phyloP scores from a whole-genome alignment of 2,329 filamentous ascomycete genomes.

The Pestalotiopsis sp. region DNA sequence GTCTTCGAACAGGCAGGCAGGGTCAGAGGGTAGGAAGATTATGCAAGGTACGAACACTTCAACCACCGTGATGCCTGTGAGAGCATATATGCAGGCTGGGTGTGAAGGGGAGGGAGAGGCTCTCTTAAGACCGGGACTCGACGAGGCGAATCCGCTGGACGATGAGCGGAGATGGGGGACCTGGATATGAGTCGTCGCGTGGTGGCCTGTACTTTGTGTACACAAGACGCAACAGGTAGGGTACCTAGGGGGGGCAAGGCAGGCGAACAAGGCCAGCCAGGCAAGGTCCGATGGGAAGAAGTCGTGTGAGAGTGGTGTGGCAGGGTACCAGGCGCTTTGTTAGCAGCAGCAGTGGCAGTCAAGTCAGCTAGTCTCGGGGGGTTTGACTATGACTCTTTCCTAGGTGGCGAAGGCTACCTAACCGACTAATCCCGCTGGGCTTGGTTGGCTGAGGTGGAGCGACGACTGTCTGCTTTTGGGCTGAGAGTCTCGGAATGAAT shows the following conservation, averaged over 20 bases:
- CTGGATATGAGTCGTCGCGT: conserved; percentile 21
- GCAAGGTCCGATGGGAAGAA: conserved; percentile 12
- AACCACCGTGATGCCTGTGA: conserved; percentile 28
- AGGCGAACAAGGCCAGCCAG: conserved; percentile 2
- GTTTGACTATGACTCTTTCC: conserved; percentile 35
- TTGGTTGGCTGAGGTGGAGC: conserved; percentile 1
- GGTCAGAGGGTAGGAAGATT: conserved; percentile 22
- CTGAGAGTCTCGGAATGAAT: conserved; percentile 19
- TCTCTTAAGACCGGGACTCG: conserved; percentile 22
- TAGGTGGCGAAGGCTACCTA: conserved; percentile 34
- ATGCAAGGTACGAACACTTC: conserved; percentile 35
- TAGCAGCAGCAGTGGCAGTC: neutral
- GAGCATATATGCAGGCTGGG: conserved; percentile 22
- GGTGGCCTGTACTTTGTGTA: conserved; percentile 12
- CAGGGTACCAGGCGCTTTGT: conserved; percentile 1
- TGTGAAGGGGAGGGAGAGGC: conserved; percentile 17
- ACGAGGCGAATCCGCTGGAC: conserved; percentile 22
- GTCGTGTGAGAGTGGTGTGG: conserved; percentile 14
- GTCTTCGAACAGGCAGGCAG: conserved; percentile 10
- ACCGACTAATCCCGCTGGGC: conserved; percentile 30
- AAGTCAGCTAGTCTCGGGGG: conserved; percentile 9
- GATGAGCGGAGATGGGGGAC: conserved; percentile 13
- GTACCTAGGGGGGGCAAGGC: conserved; percentile 23
- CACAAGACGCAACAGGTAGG: neutral
- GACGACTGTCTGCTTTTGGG: conserved; percentile 6